Evolutionary conservation across 345 rosid species (phyloP).

Genomic region (Hirschfeldia incana): DNA sequence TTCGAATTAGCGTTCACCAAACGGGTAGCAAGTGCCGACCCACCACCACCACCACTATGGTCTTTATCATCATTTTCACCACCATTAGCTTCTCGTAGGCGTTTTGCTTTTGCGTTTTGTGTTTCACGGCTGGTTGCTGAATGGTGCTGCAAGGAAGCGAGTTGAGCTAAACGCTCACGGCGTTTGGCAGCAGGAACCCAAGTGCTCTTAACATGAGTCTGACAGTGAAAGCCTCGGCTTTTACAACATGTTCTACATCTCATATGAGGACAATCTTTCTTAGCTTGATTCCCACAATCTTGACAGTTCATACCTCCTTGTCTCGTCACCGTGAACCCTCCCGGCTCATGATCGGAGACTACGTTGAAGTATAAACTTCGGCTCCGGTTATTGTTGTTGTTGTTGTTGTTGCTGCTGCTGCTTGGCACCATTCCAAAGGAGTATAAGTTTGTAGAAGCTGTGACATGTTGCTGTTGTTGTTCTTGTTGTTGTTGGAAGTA

Average conservation of each 20-base stretch:
- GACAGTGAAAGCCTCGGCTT: constrained; percentile 94
- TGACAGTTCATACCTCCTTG: constrained; percentile 91
- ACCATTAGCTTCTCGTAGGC: constrained; percentile 53
- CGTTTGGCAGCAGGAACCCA: constrained; percentile 97
- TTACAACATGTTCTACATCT: constrained; percentile 98
- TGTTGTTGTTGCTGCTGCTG: constrained; percentile 43
- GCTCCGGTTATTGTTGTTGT: constrained; percentile 29
- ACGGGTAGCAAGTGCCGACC: constrained; percentile 31
- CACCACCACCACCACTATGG: constrained; percentile 27
- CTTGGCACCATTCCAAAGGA: constrained; percentile 74
- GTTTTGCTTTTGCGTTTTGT: constrained; percentile 54
- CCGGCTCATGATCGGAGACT: constrained; percentile 59
- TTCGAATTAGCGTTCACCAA: constrained; percentile 35
- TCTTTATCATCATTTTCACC: constrained; percentile 28
- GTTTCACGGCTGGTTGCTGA: constrained; percentile 43
- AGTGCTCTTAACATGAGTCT: constrained; percentile 89
- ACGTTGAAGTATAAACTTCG: constrained; percentile 39
- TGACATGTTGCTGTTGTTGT: constrained; percentile 37
- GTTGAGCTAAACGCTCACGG: constrained; percentile 81
- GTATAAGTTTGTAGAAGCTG: constrained; percentile 46
- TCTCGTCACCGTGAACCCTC: constrained; percentile 59
- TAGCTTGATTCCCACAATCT: constrained; percentile 96
- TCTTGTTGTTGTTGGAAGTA: constrained; percentile 55
- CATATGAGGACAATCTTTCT: constrained; percentile 80
- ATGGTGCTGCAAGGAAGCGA: constrained; percentile 47